Conservation (phyloP, 208 protist genomes). For the Trypanosoma boissoni region DNA sequence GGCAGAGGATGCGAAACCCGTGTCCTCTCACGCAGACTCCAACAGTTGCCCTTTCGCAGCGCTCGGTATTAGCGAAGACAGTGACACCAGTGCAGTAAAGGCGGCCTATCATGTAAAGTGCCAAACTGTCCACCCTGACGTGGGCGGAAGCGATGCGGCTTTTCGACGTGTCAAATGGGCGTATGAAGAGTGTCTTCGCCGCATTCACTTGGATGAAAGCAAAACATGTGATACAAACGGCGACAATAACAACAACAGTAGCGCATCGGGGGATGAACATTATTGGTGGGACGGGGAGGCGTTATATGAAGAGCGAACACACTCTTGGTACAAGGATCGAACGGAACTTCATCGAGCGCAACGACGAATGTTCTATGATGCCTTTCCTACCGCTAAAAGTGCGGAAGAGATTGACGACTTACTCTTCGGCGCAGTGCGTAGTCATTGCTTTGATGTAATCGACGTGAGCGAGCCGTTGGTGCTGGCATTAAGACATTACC, state of each 20-base stretch:
- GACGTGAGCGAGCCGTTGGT: constrained; percentile 13
- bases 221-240: background rate
- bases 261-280: background rate
- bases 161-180: constrained; percentile 23
- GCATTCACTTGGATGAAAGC: background rate
- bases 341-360: background rate
- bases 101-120: constrained; percentile 22
- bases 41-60: constrained; percentile 8
- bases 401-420: constrained; percentile 20
- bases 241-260: background rate
- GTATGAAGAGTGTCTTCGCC: constrained; percentile 25
- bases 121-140: constrained; percentile 33
- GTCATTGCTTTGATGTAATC: constrained; percentile 20
- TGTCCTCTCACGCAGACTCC: background rate
- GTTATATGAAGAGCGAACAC: background rate
- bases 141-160: constrained; percentile 25
- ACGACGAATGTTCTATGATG: constrained; percentile 15
- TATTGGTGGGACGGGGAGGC: background rate
- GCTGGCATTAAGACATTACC: constrained; percentile 13
- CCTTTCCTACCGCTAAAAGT: constrained; percentile 8
- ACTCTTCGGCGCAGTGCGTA: constrained; percentile 6
- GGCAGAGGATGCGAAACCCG: background rate
- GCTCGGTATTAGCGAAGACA: constrained; percentile 15
- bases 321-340: constrained; percentile 6
- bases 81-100: constrained; percentile 22